Percentiles rank a stretch among this genome's conserved stretches.
Conservation (phyloP, 805 yeast species). For the Ogataea siamensis region DNA sequence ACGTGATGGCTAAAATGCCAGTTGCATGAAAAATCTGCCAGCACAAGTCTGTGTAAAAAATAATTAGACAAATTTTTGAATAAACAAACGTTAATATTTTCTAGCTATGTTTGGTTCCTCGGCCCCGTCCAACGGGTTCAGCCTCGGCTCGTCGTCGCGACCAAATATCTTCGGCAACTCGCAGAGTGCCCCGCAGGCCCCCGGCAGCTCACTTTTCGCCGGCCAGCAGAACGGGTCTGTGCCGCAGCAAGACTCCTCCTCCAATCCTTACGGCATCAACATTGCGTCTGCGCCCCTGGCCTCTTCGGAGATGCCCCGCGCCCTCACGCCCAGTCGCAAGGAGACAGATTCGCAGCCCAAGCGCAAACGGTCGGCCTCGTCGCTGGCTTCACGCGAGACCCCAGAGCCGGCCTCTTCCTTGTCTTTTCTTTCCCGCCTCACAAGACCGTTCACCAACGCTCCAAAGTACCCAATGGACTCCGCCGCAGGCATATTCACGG, state of each 20-base stretch:
- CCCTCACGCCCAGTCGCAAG: slow-evolving; percentile 25
- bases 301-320: slow-evolving; percentile 30
- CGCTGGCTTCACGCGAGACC: slow-evolving; percentile 15
- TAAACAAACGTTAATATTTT: slow-evolving; percentile 2
- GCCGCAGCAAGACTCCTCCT: slow-evolving; percentile 15
- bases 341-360: slow-evolving; percentile 16
- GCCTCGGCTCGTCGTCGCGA: slow-evolving; percentile 22
- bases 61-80: slow-evolving; percentile 10
- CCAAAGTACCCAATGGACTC: slow-evolving; percentile 24
- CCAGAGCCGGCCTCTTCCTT: slow-evolving; percentile 7
- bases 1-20: slow-evolving; percentile 58
- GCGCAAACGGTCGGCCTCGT: slow-evolving; percentile 26
- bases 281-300: slow-evolving; percentile 15
- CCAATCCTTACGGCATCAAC: slow-evolving; percentile 29
- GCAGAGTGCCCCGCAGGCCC: slow-evolving; percentile 24
- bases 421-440: slow-evolving; percentile 21
- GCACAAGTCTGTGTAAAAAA: slow-evolving; percentile 8
- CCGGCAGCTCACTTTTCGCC: slow-evolving; percentile 19
- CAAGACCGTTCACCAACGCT: slow-evolving; percentile 22
- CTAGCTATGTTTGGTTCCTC: slow-evolving; percentile 27
- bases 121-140: slow-evolving; percentile 24
- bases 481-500: slow-evolving; percentile 33
- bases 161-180: slow-evolving; percentile 29
- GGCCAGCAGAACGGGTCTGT: slow-evolving; percentile 7
- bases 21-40: slow-evolving; percentile 13